Evolutionary conservation across 108 stramenopile genomes (phyloP).

Genomic region (Cylindrotheca fusiformis): DNA sequence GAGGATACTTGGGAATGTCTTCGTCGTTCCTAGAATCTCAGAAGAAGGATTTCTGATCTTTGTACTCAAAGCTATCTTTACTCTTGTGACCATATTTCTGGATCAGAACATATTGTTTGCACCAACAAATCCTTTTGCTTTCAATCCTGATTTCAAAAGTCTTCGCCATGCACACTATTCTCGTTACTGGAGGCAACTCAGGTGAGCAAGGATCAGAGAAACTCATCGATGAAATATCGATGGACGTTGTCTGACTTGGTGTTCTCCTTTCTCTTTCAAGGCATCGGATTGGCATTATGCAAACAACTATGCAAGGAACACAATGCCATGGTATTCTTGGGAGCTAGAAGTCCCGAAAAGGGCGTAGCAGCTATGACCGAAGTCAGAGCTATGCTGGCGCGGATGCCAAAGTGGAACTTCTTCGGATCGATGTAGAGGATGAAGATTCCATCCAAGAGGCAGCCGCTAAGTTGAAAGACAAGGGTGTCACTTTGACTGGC

Average conservation of each 20-base stretch:
- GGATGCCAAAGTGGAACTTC: slow-evolving; percentile 43
- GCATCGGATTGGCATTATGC: slow-evolving; percentile 56
- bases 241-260: no score
- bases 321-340: slow-evolving; percentile 50
- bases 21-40: no score
- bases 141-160: no score
- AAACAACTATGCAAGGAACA: slow-evolving; percentile 53
- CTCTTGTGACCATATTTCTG: no score
- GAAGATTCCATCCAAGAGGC: slow-evolving; percentile 45
- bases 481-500: slow-evolving; percentile 37
- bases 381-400: slow-evolving; percentile 35
- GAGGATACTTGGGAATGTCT: no score
- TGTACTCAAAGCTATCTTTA: no score
- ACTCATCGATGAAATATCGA: not conserved
- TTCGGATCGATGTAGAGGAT: slow-evolving; percentile 43
- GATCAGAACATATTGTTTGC: no score
- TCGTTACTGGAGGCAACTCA: slow-evolving; percentile 50
- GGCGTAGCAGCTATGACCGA: slow-evolving; percentile 46
- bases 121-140: no score
- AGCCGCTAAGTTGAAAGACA: slow-evolving; percentile 24
- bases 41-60: no score
- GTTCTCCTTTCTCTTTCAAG: not conserved
- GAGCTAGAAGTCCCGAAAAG: slow-evolving; percentile 36
- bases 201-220: no score
- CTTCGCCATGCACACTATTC: slow-evolving; percentile 23